phyloP scores from a whole-genome alignment of 306 rosid species.

The Corylus americana region DNA sequence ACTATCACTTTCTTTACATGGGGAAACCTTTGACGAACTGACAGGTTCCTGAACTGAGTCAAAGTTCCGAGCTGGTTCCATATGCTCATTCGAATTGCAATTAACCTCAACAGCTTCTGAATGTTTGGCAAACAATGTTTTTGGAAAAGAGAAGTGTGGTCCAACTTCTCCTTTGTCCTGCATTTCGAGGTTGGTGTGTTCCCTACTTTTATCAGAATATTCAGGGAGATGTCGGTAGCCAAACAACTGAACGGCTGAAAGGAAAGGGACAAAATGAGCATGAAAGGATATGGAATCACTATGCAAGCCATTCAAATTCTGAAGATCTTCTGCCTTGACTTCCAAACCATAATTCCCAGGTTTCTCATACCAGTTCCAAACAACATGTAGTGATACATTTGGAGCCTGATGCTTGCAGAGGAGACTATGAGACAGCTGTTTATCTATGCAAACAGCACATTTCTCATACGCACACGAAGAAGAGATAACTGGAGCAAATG shows the following conservation, averaged over 20 bases:
- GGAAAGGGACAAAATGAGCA: slow-evolving; percentile 25
- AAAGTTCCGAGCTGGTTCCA: neutral
- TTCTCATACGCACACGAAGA: neutral
- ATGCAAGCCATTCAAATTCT: slow-evolving; percentile 4
- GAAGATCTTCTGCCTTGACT: slow-evolving; percentile 20
- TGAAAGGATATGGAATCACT: slow-evolving; percentile 11
- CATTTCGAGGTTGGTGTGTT: neutral
- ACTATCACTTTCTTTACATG: neutral
- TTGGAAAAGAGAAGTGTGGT: neutral
- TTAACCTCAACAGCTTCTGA: neutral
- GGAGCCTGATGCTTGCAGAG: slow-evolving; percentile 26
- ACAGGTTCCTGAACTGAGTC: neutral
- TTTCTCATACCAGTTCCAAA: slow-evolving; percentile 31
- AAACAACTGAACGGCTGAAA: slow-evolving; percentile 27
- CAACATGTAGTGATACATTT: slow-evolving; percentile 14
- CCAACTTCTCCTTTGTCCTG: neutral
- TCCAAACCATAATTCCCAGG: slow-evolving; percentile 27
- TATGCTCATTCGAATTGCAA: neutral
- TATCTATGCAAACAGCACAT: slow-evolving; percentile 15
- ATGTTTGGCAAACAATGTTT: neutral
- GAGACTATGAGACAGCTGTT: slow-evolving; percentile 16
- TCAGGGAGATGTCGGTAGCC: neutral
- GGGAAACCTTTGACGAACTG: slow-evolving; percentile 7
- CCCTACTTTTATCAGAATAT: neutral
- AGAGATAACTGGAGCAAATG: slow-evolving; percentile 23